A percentile compares a stretch with the other conserved stretches of the same genome.
Evolutionary conservation across 441 rosid species (phyloP).

Genomic region (Syzygium syzygioides): DNA sequence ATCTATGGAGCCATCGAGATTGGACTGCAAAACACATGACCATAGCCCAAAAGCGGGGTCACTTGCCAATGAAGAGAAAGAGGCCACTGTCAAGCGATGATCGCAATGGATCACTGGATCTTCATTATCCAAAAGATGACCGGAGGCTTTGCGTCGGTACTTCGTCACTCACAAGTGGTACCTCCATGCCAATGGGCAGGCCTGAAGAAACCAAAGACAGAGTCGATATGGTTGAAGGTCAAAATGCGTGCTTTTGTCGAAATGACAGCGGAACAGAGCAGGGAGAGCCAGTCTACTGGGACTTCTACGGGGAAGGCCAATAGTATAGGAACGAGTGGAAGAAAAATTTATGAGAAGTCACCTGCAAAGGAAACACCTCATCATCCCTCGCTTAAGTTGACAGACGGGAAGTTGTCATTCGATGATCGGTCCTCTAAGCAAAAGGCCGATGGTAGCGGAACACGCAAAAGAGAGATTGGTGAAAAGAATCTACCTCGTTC

Average conservation of each 20-base stretch:
- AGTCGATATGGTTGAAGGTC: background rate
- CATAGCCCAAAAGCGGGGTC: conserved; percentile 55
- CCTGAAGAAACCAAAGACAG: conserved; percentile 8
- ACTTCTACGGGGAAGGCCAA: background rate
- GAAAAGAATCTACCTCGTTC: background rate
- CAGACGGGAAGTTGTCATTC: background rate
- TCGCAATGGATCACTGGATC: conserved; percentile 1
- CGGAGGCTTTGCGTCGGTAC: background rate
- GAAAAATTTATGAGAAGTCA: background rate
- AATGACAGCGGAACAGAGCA: conserved; percentile 3
- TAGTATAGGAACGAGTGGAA: background rate
- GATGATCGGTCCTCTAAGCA: background rate
- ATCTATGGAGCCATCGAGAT: conserved; percentile 79
- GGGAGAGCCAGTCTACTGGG: conserved; percentile 15
- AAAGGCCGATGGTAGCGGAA: background rate
- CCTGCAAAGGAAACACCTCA: background rate
- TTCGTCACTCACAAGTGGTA: conserved; percentile 11
- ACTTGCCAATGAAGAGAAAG: conserved; percentile 19
- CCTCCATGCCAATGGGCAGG: conserved; percentile 19
- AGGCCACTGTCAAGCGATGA: conserved; percentile 1
- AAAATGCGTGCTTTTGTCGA: conserved; percentile 1
- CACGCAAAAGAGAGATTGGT: background rate
- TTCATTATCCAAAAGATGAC: conserved; percentile 15
- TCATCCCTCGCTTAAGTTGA: background rate
- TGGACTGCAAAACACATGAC: conserved; percentile 46